Percentiles rank a stretch among this genome's conserved stretches.
These are phyloP conservation scores for Melastoma candidum DNA, from an alignment of 441 rosid species.

Conservation along the genomic window DNA sequence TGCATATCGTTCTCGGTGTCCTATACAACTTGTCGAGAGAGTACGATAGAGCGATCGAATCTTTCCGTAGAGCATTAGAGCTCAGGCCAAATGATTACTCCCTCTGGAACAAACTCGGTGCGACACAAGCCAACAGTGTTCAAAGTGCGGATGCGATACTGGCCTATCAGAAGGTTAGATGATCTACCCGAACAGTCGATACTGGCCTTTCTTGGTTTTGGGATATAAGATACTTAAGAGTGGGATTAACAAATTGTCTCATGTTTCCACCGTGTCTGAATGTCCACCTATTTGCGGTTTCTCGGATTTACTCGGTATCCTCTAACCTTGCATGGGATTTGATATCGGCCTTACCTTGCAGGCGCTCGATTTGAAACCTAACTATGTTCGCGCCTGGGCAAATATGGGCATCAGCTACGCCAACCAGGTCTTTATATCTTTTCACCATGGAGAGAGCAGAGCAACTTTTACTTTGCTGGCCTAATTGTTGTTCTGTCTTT, in stretches of 20 bases:
- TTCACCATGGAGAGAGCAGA: too few relatives aligned
- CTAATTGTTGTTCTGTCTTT: background rate
- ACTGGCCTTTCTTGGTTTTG: background rate
- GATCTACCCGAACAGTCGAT: background rate
- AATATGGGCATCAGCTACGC: constrained; percentile 99
- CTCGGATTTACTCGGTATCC: background rate
- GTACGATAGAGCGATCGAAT: constrained; percentile 75
- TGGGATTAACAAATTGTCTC: too few relatives aligned
- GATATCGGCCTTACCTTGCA: constrained; percentile 14
- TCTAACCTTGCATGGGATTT: background rate
- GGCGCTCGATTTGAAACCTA: constrained; percentile 99
- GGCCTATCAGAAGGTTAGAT: constrained; percentile 83
- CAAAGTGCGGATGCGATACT: constrained; percentile 96
- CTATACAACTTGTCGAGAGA: constrained; percentile 86
- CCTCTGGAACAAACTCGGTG: constrained; percentile 99
- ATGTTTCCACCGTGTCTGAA: too few relatives aligned
- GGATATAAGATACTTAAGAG: too few relatives aligned
- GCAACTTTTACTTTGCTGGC: too few relatives aligned
- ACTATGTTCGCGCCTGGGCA: constrained; percentile 99
- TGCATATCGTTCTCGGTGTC: constrained; percentile 88
- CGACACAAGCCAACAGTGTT: constrained; percentile 97
- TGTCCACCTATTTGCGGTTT: too few relatives aligned
- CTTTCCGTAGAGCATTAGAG: constrained; percentile 76
- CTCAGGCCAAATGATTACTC: constrained; percentile 96
- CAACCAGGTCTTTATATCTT: constrained; percentile 53